Evolutionary conservation across 768 basidiomycete genomes (phyloP).

Genomic region (Leccinum subgranulosum): DNA sequence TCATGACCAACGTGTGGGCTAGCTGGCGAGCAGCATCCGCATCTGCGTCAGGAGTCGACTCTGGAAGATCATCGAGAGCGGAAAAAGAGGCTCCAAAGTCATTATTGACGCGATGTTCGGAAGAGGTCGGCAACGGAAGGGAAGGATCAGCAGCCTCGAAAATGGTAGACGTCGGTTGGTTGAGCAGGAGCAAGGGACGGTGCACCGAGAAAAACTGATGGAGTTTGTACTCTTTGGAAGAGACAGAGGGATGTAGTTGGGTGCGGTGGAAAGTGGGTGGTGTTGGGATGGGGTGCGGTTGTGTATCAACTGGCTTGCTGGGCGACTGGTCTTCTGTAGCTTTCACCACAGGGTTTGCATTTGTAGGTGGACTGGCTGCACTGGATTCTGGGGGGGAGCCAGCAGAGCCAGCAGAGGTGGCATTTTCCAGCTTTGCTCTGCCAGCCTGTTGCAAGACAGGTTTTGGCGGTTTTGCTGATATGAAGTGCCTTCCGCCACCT

Average conservation of each 20-base stretch:
- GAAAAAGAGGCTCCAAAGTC: slow-evolving; percentile 25
- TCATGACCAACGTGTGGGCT: slow-evolving; percentile 70
- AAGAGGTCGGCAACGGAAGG: slow-evolving; percentile 16
- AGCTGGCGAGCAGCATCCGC: slow-evolving; percentile 78
- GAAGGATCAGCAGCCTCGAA: slow-evolving; percentile 35
- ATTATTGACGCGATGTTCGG: slow-evolving; percentile 23
- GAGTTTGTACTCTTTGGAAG: slow-evolving; percentile 68
- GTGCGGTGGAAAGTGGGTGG: slow-evolving; percentile 4
- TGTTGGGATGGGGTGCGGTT: slow-evolving; percentile 12
- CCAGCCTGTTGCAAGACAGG: slow-evolving; percentile 35
- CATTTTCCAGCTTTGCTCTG: slow-evolving; percentile 39
- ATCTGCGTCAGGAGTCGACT: slow-evolving; percentile 64
- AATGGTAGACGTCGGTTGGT: slow-evolving; percentile 57
- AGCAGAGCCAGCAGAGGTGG: slow-evolving; percentile 33
- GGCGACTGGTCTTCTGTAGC: slow-evolving; percentile 28
- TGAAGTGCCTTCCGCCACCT: slow-evolving; percentile 72
- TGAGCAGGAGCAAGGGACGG: slow-evolving; percentile 70
- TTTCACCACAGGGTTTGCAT: slow-evolving; percentile 12
- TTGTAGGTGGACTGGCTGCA: slow-evolving; percentile 12
- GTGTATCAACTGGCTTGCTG: slow-evolving; percentile 24
- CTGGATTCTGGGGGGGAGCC: slow-evolving; percentile 29
- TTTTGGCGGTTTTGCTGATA: slow-evolving; percentile 65
- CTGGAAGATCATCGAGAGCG: slow-evolving; percentile 42
- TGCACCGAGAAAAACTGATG: slow-evolving; percentile 86
- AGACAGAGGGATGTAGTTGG: slow-evolving; percentile 53